A percentile compares a stretch with the other conserved stretches of the same genome.
Evolutionary conservation across 352 stramenopile species (phyloP).

Genomic region (Globisporangium okanoganense): DNA sequence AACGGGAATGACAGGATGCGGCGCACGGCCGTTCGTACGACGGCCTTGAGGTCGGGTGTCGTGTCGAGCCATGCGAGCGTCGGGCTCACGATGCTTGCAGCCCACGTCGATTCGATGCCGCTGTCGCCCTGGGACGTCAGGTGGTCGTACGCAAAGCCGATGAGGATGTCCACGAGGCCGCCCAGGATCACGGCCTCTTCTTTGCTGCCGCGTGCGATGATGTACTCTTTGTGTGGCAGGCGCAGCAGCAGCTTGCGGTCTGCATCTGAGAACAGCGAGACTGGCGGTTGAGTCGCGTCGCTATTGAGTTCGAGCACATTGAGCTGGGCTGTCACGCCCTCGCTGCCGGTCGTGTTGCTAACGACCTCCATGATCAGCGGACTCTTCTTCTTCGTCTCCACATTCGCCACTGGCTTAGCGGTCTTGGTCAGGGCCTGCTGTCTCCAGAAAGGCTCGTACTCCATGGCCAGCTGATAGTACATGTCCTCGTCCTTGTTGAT

Average conservation of each 20-base stretch:
- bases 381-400: background rate
- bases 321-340: background rate
- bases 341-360: background rate
- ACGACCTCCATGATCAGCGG: slow-evolving; percentile 41
- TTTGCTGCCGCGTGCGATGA: slow-evolving; percentile 48
- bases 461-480: slow-evolving; percentile 90
- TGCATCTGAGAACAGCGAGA: slow-evolving; percentile 34
- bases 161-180: slow-evolving; percentile 92
- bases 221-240: slow-evolving; percentile 77
- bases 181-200: slow-evolving; percentile 68
- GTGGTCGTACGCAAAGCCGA: slow-evolving; percentile 96
- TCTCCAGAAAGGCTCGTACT: slow-evolving; percentile 89
- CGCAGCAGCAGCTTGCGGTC: slow-evolving; percentile 76
- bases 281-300: slow-evolving; percentile 2
- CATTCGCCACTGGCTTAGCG: background rate
- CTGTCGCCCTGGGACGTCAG: slow-evolving; percentile 94
- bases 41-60: slow-evolving; percentile 42
- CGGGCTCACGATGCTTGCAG: slow-evolving; percentile 92
- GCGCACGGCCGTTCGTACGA: slow-evolving; percentile 76
- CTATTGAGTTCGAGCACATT: slow-evolving; percentile 4
- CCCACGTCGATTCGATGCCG: slow-evolving; percentile 97
- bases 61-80: slow-evolving; percentile 94
- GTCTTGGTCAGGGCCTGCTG: slow-evolving; percentile 27
- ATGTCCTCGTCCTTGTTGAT: slow-evolving; percentile 90
- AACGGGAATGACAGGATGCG: slow-evolving; percentile 96